Evolutionary conservation across 2,329 filamentous ascomycete genomes (phyloP).

Genomic region (Fusarium staphyleae): DNA sequence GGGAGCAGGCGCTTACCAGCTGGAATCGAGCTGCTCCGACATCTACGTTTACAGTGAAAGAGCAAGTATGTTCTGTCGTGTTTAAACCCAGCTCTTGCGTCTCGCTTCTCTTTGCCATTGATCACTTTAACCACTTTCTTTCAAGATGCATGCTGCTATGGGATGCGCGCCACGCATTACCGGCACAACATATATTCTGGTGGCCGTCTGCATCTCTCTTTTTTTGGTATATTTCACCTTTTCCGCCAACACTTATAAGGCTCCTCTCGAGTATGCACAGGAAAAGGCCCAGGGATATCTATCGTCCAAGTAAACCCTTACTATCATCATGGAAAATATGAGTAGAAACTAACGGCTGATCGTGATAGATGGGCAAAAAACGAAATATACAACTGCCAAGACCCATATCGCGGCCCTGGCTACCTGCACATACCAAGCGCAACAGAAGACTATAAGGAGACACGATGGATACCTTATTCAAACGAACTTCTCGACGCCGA

Average conservation of each 20-base stretch:
- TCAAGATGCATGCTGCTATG: background rate
- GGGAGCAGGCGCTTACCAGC: no score
- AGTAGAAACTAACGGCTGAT: background rate
- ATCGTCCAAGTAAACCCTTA: background rate
- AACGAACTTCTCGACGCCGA: conserved; percentile 65
- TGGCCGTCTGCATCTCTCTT: background rate
- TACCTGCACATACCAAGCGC: conserved; percentile 57
- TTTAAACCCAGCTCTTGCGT: no score
- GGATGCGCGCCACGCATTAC: background rate
- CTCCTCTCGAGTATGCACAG: background rate
- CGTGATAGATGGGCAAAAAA: background rate
- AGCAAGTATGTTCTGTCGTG: no score
- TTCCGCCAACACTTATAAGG: background rate
- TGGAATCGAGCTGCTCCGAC: no score
- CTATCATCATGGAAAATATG: background rate
- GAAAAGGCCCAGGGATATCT: background rate
- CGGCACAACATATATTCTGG: background rate
- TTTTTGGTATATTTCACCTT: background rate
- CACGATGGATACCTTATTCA: conserved; percentile 31
- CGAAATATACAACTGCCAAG: background rate
- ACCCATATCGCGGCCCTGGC: conserved; percentile 57
- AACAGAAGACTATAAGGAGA: conserved; percentile 67
- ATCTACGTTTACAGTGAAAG: no score
- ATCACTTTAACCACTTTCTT: no score
- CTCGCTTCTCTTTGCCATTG: no score